A percentile compares a stretch with the other conserved stretches of the same genome.
Evolutionary conservation across 352 stramenopile species (phyloP).

Genomic region (Globisporangium ultimum): DNA sequence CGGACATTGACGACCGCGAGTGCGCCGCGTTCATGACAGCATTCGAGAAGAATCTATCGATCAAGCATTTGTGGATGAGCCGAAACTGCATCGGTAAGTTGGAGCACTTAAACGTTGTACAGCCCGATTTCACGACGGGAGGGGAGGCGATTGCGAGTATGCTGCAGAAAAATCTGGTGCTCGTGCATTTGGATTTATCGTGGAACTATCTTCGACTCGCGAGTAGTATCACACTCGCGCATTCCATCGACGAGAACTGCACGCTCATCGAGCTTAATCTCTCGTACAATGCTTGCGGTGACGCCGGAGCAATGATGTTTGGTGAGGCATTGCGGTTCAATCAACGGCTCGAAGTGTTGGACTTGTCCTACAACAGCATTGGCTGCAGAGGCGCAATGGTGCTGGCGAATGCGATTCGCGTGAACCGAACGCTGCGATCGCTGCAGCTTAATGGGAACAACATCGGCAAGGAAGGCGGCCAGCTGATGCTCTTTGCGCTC

Average conservation of each 20-base stretch:
- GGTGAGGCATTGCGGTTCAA: conserved; percentile 66
- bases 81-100: conserved; percentile 86
- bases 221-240: conserved; percentile 63
- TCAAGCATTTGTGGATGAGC: conserved; percentile 70
- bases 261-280: conserved; percentile 69
- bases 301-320: conserved; percentile 75
- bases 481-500: conserved; percentile 62
- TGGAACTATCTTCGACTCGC: conserved; percentile 89
- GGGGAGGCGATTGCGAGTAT: conserved; percentile 89
- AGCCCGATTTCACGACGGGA: conserved; percentile 78
- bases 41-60: conserved; percentile 79
- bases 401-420: conserved; percentile 58
- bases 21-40: conserved; percentile 82
- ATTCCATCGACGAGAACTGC: conserved; percentile 58
- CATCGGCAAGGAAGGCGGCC: conserved; percentile 63
- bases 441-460: conserved; percentile 79
- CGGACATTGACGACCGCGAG: conserved; percentile 87
- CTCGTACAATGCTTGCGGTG: conserved; percentile 74
- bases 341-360: conserved; percentile 50
- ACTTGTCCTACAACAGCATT: conserved; percentile 80
- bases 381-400: conserved; percentile 70
- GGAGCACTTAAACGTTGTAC: conserved; percentile 87
- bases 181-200: conserved; percentile 80
- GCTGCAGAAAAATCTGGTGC: conserved; percentile 72
- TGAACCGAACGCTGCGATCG: conserved; percentile 51